Conservation (phyloP, 768 basidiomycete species). For the Panellus pusillus region DNA sequence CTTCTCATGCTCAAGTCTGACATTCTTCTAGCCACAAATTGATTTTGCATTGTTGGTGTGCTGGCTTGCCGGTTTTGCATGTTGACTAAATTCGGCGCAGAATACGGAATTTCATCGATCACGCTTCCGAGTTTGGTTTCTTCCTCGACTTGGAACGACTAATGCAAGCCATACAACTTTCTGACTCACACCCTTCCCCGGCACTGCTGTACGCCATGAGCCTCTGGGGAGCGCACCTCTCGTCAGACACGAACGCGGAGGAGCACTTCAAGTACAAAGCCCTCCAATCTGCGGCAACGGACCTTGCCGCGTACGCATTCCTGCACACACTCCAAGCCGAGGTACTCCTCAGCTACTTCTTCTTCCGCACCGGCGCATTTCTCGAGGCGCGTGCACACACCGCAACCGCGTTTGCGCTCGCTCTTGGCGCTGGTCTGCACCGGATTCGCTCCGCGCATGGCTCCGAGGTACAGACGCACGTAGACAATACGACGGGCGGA, state of each 20-base stretch:
- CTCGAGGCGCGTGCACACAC: conserved; percentile 63
- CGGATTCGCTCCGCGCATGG: conserved; percentile 36
- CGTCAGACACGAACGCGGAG: conserved; percentile 14
- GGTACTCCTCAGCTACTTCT: conserved; percentile 64
- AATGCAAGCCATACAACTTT: conserved; percentile 3
- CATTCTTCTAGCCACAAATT: conserved; percentile 2
- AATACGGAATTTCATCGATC: conserved; percentile 56
- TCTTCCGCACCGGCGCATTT: conserved; percentile 57
- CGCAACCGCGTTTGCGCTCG: conserved; percentile 52
- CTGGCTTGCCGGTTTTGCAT: conserved; percentile 10
- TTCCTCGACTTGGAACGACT: conserved; percentile 57
- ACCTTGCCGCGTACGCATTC: conserved; percentile 42
- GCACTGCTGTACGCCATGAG: conserved; percentile 30
- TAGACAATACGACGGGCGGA: no score
- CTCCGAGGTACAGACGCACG: conserved; percentile 23
- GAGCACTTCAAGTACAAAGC: conserved; percentile 25
- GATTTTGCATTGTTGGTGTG: conserved; percentile 31
- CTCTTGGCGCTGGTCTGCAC: conserved; percentile 48
- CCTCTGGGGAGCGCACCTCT: conserved; percentile 36
- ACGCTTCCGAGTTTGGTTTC: conserved; percentile 62
- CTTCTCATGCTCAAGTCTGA: background rate
- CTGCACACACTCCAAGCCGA: conserved; percentile 61
- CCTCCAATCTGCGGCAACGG: conserved; percentile 46
- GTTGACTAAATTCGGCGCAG: conserved; percentile 31
- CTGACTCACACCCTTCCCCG: conserved; percentile 18